Percentiles rank a stretch among this genome's conserved stretches.
Evolutionary conservation across 2,329 filamentous ascomycete genomes (phyloP).

Genomic region (Pseudogymnoascus sp.): DNA sequence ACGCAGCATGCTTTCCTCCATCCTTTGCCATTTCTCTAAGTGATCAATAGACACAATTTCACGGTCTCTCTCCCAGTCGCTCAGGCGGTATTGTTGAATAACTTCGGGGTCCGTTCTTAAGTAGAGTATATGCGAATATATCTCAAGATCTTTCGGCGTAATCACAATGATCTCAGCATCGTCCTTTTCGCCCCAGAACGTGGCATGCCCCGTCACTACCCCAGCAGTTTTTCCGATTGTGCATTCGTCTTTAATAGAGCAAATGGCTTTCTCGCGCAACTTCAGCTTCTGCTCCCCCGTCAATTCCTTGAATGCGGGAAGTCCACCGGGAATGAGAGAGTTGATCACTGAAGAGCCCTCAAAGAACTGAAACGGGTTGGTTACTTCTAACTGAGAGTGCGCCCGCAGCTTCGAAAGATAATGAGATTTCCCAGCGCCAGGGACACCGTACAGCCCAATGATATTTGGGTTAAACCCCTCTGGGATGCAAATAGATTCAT

Average conservation of each 20-base stretch:
- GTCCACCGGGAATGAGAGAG: slow-evolving; percentile 37
- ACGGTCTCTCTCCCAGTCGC: slow-evolving; percentile 35
- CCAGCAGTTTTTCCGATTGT: slow-evolving; percentile 28
- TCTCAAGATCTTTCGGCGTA: slow-evolving; percentile 38
- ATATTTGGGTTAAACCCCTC: slow-evolving; percentile 31
- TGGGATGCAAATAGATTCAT: not conserved
- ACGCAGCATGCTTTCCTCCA: slow-evolving; percentile 38
- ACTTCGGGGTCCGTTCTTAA: slow-evolving; percentile 34
- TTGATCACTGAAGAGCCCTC: slow-evolving; percentile 47
- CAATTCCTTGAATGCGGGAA: slow-evolving; percentile 40
- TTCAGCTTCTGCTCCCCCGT: slow-evolving; percentile 29
- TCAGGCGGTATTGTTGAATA: slow-evolving; percentile 32
- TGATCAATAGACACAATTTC: slow-evolving; percentile 29
- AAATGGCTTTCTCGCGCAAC: slow-evolving; percentile 40
- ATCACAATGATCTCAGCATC: slow-evolving; percentile 30
- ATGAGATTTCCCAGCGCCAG: slow-evolving; percentile 46
- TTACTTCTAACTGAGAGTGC: slow-evolving; percentile 24
- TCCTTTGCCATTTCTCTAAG: slow-evolving; percentile 38
- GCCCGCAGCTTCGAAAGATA: slow-evolving; percentile 36
- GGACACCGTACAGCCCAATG: slow-evolving; percentile 48
- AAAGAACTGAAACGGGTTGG: slow-evolving; percentile 36
- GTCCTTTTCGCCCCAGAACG: slow-evolving; percentile 42
- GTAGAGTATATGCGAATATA: slow-evolving; percentile 54
- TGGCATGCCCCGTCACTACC: slow-evolving; percentile 49
- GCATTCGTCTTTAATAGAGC: slow-evolving; percentile 35